A percentile compares a stretch with the other conserved stretches of the same genome.
Conservation (phyloP, 306 rosid genomes). For the Vigna trinervia region DNA sequence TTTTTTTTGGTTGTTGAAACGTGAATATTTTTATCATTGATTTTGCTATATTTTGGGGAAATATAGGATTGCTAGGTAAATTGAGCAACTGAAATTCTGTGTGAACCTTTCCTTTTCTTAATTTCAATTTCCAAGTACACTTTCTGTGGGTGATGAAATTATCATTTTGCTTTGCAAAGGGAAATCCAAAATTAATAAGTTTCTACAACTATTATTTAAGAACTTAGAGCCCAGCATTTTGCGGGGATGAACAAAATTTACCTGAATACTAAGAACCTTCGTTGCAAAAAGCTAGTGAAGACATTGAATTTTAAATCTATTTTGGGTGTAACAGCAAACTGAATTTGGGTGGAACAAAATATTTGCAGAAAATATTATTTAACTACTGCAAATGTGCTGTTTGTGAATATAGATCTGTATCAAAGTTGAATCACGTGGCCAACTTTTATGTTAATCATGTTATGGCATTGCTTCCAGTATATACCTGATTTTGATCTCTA, state of each 20-base stretch:
- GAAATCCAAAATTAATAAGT: neutral
- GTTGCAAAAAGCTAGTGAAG: neutral
- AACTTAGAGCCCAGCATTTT: constrained; percentile 14
- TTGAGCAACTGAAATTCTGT: constrained; percentile 11
- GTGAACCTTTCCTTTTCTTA: constrained; percentile 8
- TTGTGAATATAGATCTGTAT: constrained; percentile 10
- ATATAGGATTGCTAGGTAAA: constrained; percentile 1
- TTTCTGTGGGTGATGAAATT: neutral
- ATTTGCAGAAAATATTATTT: neutral
- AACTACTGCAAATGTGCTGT: constrained; percentile 35
- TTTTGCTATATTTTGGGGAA: constrained; percentile 21
- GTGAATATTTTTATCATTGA: neutral
- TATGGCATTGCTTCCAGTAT: constrained; percentile 33
- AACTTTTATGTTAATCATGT: neutral
- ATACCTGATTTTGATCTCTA: constrained; percentile 42
- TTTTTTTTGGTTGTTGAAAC: neutral
- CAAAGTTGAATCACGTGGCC: neutral
- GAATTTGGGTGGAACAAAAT: neutral
- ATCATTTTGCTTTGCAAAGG: neutral
- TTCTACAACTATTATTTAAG: neutral
- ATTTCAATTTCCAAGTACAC: neutral
- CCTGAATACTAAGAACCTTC: neutral
- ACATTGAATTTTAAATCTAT: neutral
- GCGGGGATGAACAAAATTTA: neutral
- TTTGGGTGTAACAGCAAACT: neutral